Percentiles rank a stretch among this genome's conserved stretches.
Conservation (phyloP, 1,284 basidiomycete genomes). For the Rhodotorula sp. region DNA sequence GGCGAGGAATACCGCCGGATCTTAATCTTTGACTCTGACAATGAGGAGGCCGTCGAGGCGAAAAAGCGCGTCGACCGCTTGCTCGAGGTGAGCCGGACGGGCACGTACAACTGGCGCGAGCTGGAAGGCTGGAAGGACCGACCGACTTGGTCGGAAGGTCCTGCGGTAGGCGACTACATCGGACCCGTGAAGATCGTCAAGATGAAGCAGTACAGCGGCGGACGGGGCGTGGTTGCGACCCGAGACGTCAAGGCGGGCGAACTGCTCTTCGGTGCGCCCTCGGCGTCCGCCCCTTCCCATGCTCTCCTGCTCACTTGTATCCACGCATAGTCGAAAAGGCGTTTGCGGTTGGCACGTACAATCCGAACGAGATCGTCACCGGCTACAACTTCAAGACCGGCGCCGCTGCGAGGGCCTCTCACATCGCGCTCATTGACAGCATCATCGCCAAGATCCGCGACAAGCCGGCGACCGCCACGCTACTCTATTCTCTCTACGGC, state of each 20-base stretch:
- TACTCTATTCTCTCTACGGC: constrained; percentile 15
- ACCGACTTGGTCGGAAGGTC: background rate
- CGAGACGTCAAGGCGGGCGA: constrained; percentile 18
- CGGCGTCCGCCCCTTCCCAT: background rate
- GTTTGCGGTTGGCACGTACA: background rate
- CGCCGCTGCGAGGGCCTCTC: background rate
- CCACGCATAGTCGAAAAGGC: constrained; percentile 16
- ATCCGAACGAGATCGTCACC: no score
- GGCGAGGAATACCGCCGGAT: background rate
- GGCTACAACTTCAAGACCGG: background rate
- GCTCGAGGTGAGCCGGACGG: background rate
- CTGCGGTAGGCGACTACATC: constrained; percentile 13
- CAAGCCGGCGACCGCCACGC: background rate
- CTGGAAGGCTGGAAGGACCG: background rate
- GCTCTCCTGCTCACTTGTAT: background rate
- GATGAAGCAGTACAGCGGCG: background rate
- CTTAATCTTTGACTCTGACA: background rate
- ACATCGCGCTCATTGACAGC: background rate
- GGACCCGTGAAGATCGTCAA: constrained; percentile 7
- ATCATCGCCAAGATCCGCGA: constrained; percentile 12
- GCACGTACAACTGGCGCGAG: background rate
- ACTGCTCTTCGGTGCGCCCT: constrained; percentile 20
- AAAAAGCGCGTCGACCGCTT: background rate
- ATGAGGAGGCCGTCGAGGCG: background rate
- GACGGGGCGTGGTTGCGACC: constrained; percentile 25